Conservation (phyloP, 805 yeast species). For the Hanseniaspora taiwanica region DNA sequence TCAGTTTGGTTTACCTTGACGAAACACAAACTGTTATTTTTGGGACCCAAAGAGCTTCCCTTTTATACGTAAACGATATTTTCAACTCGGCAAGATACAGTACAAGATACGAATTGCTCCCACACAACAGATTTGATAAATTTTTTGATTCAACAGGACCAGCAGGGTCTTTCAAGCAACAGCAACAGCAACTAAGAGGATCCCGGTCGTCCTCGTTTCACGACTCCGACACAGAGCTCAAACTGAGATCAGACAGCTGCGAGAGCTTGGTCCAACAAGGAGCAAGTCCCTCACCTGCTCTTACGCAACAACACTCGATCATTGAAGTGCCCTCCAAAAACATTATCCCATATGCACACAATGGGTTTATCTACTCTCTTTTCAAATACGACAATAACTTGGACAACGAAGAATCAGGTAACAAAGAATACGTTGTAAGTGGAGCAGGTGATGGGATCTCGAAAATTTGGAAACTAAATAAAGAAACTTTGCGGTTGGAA, state of each 20-base stretch:
- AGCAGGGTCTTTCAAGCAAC: constrained; percentile 38
- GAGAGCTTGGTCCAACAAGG: neutral
- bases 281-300: constrained; percentile 1
- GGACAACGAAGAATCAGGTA: constrained; percentile 6
- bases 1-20: constrained; percentile 63
- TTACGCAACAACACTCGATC: constrained; percentile 21
- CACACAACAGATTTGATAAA: constrained; percentile 58
- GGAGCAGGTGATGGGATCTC: constrained; percentile 89
- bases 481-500: constrained; percentile 8
- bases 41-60: constrained; percentile 88
- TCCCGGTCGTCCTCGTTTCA: constrained; percentile 5
- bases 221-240: no score
- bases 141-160: constrained; percentile 90
- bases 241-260: neutral
- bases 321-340: constrained; percentile 59
- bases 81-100: constrained; percentile 16
- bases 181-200: constrained; percentile 18
- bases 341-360: constrained; percentile 71
- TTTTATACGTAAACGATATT: constrained; percentile 49
- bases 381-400: constrained; percentile 8
- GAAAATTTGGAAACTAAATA: constrained; percentile 58
- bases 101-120: constrained; percentile 23
- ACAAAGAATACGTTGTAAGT: constrained; percentile 34
- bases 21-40: constrained; percentile 48
- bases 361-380: constrained; percentile 76